Evolutionary conservation across 768 basidiomycete species (phyloP).

Genomic region (Dentipellis fragilis): DNA sequence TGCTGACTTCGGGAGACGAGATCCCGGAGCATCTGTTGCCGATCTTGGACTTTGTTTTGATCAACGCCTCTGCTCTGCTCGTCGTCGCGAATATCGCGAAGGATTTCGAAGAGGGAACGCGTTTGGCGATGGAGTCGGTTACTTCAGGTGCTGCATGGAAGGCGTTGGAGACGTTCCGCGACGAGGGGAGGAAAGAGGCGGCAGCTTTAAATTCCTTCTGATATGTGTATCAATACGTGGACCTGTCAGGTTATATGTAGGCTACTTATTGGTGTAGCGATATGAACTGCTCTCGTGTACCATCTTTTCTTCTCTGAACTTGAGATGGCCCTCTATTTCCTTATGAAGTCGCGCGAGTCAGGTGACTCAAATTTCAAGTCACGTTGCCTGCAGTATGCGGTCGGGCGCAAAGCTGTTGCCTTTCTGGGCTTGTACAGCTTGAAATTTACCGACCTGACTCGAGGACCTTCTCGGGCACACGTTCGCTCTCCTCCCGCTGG

Average conservation of each 20-base stretch:
- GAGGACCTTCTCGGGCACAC: background rate
- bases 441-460: background rate
- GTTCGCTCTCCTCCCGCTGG: background rate
- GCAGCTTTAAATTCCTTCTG: too few relatives aligned
- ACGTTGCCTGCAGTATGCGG: background rate
- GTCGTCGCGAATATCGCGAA: conserved; percentile 72
- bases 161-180: conserved; percentile 9
- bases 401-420: background rate
- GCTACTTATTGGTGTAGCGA: background rate
- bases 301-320: background rate
- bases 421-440: background rate
- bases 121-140: conserved; percentile 53
- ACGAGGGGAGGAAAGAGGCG: background rate
- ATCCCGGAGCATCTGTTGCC: conserved; percentile 51
- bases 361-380: background rate
- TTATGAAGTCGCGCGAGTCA: background rate
- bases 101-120: conserved; percentile 62
- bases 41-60: conserved; percentile 75
- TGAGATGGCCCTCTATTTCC: too few relatives aligned
- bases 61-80: conserved; percentile 86
- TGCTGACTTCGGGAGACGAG: conserved; percentile 50
- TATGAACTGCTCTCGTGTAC: background rate
- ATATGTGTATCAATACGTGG: too few relatives aligned
- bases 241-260: too few relatives aligned
- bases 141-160: conserved; percentile 40